Evolutionary conservation across 2,329 filamentous ascomycete species (phyloP).

Genomic region (Raffaelea ambrosiae): DNA sequence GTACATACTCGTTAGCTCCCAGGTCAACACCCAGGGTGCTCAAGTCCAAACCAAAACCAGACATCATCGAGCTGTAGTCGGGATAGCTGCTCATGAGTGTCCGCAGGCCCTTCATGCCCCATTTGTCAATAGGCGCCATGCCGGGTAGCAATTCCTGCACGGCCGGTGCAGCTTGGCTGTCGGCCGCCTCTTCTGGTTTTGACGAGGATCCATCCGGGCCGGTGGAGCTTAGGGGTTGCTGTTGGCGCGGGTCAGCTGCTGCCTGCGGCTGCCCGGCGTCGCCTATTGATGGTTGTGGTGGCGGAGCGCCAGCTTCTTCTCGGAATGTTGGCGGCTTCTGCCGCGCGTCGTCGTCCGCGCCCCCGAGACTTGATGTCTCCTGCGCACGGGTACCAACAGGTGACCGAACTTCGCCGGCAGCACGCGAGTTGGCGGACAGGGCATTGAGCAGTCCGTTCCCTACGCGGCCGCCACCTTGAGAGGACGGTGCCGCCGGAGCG

Average conservation of each 20-base stretch:
- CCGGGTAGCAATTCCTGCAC: constrained; percentile 50
- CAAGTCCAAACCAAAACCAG: constrained; percentile 53
- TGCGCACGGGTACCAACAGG: constrained; percentile 37
- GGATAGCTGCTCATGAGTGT: constrained; percentile 57
- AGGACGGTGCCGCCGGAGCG: constrained; percentile 17
- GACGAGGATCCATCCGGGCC: constrained; percentile 13
- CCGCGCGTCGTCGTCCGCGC: constrained; percentile 34
- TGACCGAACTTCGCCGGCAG: constrained; percentile 38
- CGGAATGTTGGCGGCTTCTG: constrained; percentile 36
- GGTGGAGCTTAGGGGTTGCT: too few relatives aligned
- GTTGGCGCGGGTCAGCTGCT: neutral
- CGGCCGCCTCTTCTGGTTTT: constrained; percentile 29
- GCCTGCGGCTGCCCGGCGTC: neutral
- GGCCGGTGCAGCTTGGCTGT: constrained; percentile 29
- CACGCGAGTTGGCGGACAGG: constrained; percentile 49
- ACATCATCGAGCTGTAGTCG: constrained; percentile 53
- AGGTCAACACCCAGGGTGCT: constrained; percentile 49
- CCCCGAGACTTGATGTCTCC: constrained; percentile 35
- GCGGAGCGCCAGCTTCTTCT: constrained; percentile 31
- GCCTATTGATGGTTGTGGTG: constrained; percentile 22
- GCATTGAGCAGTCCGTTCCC: constrained; percentile 57
- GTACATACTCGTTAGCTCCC: constrained; percentile 43
- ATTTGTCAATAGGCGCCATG: constrained; percentile 56
- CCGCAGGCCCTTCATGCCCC: constrained; percentile 55
- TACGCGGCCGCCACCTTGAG: constrained; percentile 26